phyloP scores from a whole-genome alignment of 179 eudicot genomes.

The Spergularia azorica region DNA sequence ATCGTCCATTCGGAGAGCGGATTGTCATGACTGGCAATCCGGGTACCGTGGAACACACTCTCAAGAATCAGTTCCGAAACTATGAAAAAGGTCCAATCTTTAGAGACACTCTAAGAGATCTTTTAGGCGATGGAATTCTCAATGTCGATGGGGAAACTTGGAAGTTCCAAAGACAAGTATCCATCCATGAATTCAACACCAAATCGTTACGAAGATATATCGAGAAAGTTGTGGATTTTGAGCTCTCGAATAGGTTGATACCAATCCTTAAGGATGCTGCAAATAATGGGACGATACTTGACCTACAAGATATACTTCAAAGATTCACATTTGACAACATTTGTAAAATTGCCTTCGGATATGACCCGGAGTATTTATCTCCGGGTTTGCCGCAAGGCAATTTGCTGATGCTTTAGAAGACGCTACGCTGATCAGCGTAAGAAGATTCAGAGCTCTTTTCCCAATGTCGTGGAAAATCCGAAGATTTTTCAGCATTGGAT shows the following conservation, averaged over 20 bases:
- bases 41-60: slow-evolving; percentile 1
- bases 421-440: slow-evolving; percentile 1
- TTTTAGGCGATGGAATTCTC: slow-evolving; percentile 13
- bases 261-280: slow-evolving; percentile 7
- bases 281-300: neutral
- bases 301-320: slow-evolving; percentile 9
- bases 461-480: slow-evolving; percentile 9
- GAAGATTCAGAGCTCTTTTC: slow-evolving; percentile 6
- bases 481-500: slow-evolving; percentile 1
- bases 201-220: slow-evolving; percentile 9
- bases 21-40: neutral
- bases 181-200: slow-evolving; percentile 15
- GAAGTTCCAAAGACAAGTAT: slow-evolving; percentile 17
- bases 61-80: neutral
- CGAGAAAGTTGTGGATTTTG: slow-evolving; percentile 11
- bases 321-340: slow-evolving; percentile 12
- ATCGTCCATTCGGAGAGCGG: neutral
- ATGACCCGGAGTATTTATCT: slow-evolving; percentile 10
- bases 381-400: neutral
- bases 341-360: slow-evolving; percentile 14
- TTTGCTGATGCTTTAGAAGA: slow-evolving; percentile 14
- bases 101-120: slow-evolving; percentile 5
- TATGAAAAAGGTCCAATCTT: slow-evolving; percentile 4
- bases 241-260: slow-evolving; percentile 3
- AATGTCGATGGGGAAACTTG: slow-evolving; percentile 16